These are phyloP conservation scores for Suillus subluteus DNA, from an alignment of 768 basidiomycete genomes.

Conservation along the genomic window DNA sequence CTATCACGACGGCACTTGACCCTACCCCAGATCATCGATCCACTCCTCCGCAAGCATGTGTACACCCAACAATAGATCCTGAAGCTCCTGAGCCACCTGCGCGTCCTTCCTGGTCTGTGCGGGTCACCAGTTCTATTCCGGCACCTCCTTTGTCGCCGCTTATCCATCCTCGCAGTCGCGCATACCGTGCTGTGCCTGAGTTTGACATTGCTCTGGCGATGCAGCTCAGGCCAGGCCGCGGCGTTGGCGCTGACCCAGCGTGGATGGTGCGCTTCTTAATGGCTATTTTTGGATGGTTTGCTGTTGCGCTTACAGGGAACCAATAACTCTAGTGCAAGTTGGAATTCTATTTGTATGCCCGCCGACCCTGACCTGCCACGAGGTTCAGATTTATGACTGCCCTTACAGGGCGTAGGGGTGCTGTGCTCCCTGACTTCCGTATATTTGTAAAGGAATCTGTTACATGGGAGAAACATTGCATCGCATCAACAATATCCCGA, in stretches of 20 bases:
- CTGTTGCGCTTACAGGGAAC: constrained; percentile 54
- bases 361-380: constrained; percentile 6
- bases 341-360: constrained; percentile 1
- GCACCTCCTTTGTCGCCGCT: constrained; percentile 19
- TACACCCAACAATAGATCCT: constrained; percentile 11
- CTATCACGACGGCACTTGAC: constrained; percentile 16
- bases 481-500: not conserved
- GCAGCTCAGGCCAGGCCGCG: constrained; percentile 76
- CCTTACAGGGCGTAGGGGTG: constrained; percentile 3
- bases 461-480: constrained; percentile 2
- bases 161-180: constrained; percentile 26
- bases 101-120: constrained; percentile 36
- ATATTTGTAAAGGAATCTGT: constrained; percentile 21
- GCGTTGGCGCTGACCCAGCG: constrained; percentile 71
- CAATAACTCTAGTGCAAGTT: constrained; percentile 15
- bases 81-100: constrained; percentile 20
- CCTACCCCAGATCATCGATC: not conserved
- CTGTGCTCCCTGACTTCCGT: constrained; percentile 12
- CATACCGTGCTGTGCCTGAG: constrained; percentile 45
- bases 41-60: not conserved
- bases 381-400: not conserved
- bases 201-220: constrained; percentile 74
- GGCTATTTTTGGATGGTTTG: constrained; percentile 80
- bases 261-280: constrained; percentile 83
- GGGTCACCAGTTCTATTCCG: constrained; percentile 25